Percentiles rank a stretch among this genome's conserved stretches.
Evolutionary conservation across 2,329 filamentous ascomycete genomes (phyloP).

Genomic region (Waltergamsia citrina): DNA sequence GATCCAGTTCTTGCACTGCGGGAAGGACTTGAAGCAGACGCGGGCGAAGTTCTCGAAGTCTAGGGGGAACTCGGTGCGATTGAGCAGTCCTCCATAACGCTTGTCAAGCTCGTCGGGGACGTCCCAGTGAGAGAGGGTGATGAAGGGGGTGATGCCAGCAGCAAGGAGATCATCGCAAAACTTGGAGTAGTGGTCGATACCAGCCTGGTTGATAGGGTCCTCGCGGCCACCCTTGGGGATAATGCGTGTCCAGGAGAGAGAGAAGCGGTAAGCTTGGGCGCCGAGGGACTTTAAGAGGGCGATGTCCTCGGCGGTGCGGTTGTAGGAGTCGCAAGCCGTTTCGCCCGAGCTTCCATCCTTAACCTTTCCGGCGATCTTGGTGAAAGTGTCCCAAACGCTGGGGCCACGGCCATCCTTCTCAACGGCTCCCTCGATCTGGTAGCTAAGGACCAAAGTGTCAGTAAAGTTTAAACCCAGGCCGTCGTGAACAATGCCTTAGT

Average conservation of each 20-base stretch:
- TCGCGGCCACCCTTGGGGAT: conserved; percentile 78
- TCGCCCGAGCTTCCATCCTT: conserved; percentile 67
- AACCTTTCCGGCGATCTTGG: conserved; percentile 71
- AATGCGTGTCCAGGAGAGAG: conserved; percentile 74
- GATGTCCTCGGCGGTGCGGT: conserved; percentile 69
- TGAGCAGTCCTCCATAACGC: conserved; percentile 73
- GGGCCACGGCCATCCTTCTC: conserved; percentile 69
- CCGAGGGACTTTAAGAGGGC: conserved; percentile 65
- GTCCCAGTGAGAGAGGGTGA: conserved; percentile 87
- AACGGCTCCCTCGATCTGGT: conserved; percentile 75
- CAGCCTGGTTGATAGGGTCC: conserved; percentile 71
- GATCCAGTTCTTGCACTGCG: conserved; percentile 79
- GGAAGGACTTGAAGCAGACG: conserved; percentile 63
- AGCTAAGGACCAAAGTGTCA: too few relatives aligned
- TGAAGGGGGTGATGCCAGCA: conserved; percentile 68
- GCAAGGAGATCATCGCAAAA: conserved; percentile 70
- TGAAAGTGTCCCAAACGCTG: conserved; percentile 89
- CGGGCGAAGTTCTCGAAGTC: conserved; percentile 76
- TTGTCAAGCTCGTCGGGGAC: conserved; percentile 69
- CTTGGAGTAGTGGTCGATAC: conserved; percentile 68
- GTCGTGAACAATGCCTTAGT: too few relatives aligned
- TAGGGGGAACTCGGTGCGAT: conserved; percentile 71
- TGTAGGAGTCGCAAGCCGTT: conserved; percentile 80
- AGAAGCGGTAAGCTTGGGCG: conserved; percentile 73
- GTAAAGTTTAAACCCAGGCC: too few relatives aligned